Evolutionary conservation across 306 rosid species (phyloP).

Genomic region (Rubus parviflorus): DNA sequence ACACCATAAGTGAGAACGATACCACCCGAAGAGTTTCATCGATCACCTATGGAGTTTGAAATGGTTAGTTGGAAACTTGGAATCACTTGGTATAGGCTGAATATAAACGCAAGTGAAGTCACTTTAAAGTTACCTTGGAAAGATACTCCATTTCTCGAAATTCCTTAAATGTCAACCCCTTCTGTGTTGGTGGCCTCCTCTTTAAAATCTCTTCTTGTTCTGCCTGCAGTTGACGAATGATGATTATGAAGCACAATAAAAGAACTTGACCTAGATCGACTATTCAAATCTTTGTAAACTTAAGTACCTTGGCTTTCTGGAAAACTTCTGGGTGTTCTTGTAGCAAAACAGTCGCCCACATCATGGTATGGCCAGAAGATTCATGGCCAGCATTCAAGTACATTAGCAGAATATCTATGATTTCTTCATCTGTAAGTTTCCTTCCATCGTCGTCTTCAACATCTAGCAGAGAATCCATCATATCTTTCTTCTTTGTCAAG

Average conservation of each 20-base stretch:
- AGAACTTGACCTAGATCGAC: background rate
- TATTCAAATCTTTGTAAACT: background rate
- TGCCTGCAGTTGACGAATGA: conserved; percentile 31
- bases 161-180: conserved; percentile 63
- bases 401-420: conserved; percentile 80
- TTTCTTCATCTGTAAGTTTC: conserved; percentile 58
- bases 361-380: conserved; percentile 82
- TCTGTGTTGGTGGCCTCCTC: conserved; percentile 65
- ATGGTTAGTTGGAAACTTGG: background rate
- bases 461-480: conserved; percentile 84
- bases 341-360: conserved; percentile 74
- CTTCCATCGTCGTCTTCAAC: conserved; percentile 75
- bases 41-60: conserved; percentile 50
- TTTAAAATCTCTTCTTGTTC: conserved; percentile 72
- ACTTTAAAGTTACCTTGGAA: conserved; percentile 48
- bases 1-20: conserved; percentile 74
- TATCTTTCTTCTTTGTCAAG: conserved; percentile 46
- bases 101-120: background rate
- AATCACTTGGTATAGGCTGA: background rate
- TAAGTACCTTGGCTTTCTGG: conserved; percentile 65
- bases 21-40: conserved; percentile 82
- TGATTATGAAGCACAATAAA: background rate
- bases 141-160: conserved; percentile 75
- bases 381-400: conserved; percentile 95
- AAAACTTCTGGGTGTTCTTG: conserved; percentile 55